Percentiles rank a stretch among this genome's conserved stretches.
phyloP scores from a whole-genome alignment of 1,284 basidiomycete species.

The Sanghuangporus baumii region DNA sequence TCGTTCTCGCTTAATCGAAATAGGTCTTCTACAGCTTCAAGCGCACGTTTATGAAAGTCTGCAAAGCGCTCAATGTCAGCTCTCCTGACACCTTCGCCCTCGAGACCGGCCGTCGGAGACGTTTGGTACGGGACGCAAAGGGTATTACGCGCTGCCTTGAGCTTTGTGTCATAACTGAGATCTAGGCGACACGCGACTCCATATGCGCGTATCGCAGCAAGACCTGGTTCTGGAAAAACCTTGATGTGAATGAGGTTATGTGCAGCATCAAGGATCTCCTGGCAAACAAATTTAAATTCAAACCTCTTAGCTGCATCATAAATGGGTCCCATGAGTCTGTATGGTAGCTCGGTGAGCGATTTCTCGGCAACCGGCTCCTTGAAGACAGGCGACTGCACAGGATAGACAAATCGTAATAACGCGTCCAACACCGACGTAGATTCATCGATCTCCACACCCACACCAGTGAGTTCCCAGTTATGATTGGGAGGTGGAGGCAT shows the following conservation, averaged over 20 bases:
- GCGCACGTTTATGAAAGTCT: background rate
- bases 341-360: background rate
- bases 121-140: background rate
- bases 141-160: background rate
- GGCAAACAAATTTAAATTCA: background rate
- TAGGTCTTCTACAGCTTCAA: background rate
- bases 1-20: background rate
- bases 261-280: background rate
- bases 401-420: background rate
- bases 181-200: conserved; percentile 2
- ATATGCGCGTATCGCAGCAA: background rate
- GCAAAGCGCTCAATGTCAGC: background rate
- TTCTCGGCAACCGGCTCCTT: background rate
- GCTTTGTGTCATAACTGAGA: background rate
- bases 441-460: background rate
- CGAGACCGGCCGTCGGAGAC: background rate
- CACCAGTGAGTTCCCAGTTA: background rate
- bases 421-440: background rate
- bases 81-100: background rate
- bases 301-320: background rate
- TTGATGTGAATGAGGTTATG: background rate
- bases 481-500: too few species aligned
- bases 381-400: background rate
- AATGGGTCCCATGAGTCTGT: background rate
- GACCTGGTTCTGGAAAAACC: background rate